These are phyloP conservation scores for Clarireedia paspali DNA, from an alignment of 2,329 filamentous ascomycete genomes.

Conservation along the genomic window DNA sequence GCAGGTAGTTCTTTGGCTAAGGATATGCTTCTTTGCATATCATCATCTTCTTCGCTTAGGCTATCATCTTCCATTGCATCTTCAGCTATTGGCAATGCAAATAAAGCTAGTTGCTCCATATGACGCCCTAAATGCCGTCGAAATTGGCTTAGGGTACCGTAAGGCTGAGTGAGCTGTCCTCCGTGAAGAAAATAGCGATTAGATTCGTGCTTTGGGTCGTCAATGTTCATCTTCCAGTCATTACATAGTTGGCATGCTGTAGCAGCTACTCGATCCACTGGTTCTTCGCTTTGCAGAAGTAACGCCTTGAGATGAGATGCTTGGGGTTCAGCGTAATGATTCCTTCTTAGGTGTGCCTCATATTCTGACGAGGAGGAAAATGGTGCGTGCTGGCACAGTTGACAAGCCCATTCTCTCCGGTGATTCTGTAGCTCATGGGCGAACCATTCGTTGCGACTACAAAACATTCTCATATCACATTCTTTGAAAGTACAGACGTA, in stretches of 20 bases:
- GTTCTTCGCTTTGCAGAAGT: constrained; percentile 20
- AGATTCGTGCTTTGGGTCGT: constrained; percentile 7
- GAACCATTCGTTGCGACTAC: constrained; percentile 28
- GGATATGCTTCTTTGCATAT: not conserved
- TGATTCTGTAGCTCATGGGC: constrained; percentile 29
- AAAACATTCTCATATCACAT: constrained; percentile 27
- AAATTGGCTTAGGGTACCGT: constrained; percentile 15
- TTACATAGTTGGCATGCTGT: constrained; percentile 28
- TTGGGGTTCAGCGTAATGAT: constrained; percentile 5
- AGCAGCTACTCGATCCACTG: constrained; percentile 16
- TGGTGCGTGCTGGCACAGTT: constrained; percentile 14
- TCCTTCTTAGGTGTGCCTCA: constrained; percentile 11
- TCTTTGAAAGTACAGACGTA: constrained; percentile 31
- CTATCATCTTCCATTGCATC: not conserved
- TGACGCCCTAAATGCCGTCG: constrained; percentile 18
- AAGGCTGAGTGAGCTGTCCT: constrained; percentile 4
- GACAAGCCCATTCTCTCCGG: constrained; percentile 24
- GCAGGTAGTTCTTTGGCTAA: no score
- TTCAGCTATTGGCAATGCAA: constrained; percentile 14
- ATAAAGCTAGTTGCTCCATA: constrained; percentile 22
- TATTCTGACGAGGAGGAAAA: constrained; percentile 12
- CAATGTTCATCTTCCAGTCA: constrained; percentile 21
- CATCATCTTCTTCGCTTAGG: not conserved
- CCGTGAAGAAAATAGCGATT: constrained; percentile 10
- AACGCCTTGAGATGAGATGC: constrained; percentile 18